Evolutionary conservation across 192 early-diverging fungal species (phyloP), one percentile per base, ranked within the genome.

Genomic region (Phycomyces blakesleeanus): DNA sequence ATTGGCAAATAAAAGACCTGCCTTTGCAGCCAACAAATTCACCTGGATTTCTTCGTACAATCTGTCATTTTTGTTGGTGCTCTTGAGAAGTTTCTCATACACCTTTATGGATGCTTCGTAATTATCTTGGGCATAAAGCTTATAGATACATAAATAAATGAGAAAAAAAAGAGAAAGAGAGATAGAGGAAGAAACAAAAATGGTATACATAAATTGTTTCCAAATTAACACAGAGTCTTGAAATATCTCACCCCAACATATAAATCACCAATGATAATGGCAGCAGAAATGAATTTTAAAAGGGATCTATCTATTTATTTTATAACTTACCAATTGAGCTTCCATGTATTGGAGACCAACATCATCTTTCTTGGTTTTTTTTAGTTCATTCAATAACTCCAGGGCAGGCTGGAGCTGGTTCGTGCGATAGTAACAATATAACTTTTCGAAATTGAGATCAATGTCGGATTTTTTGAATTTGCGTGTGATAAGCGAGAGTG

Each of bases 381-480:
- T 63, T n/a, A 72, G 20, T 41, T 58, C 29, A 51, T 61, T 55
- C 61, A 83, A 50, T 57, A 71, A 29, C 6, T 73, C 51, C 47
- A 83, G 54, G 16, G 79, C 78, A 1, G 87, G 81, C 8, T 59
- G 27, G 52, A 83, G 71, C 41, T 80, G 74, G 60, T 87, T 79
- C 52, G 81, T 76, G 6, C 89, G 77, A 55, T 90, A 90, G 20
- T 83, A 77, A 55, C 84, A 87, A 59, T 89, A 90, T 0, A 84
- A 79, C 38, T 80, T 69, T 61, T 89, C 86, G 57, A 81, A 81
- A 18, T 61, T 57, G 14, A 85, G 59, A 29, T 79, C 72, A 54
- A 70, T 57, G 12, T 63, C 39, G 25, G 67, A 63, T 51, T 57
- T 64, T 2, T 71, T 57, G 57, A 81, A 61, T 22, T 79, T 75